Conservation (phyloP, 192 early-diverging fungal species). For the Coemansia sp. region DNA sequence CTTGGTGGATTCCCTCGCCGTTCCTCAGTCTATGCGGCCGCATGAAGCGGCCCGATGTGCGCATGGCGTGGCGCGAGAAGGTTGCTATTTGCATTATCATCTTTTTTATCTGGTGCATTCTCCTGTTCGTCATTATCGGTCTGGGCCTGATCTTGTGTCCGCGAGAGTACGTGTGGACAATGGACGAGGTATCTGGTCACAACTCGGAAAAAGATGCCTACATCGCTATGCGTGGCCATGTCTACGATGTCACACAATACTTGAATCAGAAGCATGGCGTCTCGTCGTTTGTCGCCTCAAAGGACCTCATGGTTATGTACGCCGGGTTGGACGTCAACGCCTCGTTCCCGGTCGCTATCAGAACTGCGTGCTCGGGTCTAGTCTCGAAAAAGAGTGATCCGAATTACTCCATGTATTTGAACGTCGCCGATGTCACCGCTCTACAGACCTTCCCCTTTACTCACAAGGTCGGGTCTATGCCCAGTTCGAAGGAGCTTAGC, state of each 20-base stretch:
- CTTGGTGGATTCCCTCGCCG: conserved; percentile 46
- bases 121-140: conserved; percentile 89
- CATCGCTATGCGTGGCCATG: conserved; percentile 71
- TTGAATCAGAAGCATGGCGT: conserved; percentile 58
- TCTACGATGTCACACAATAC: conserved; percentile 72
- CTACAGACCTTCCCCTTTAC: conserved; percentile 27
- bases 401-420: conserved; percentile 29
- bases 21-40: conserved; percentile 38
- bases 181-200: conserved; percentile 65
- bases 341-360: conserved; percentile 65
- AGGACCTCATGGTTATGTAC: conserved; percentile 32
- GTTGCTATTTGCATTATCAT: conserved; percentile 85
- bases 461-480: conserved; percentile 17
- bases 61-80: conserved; percentile 99
- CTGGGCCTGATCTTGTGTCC: conserved; percentile 76
- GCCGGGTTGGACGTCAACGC: conserved; percentile 59
- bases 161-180: conserved; percentile 71
- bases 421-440: conserved; percentile 11
- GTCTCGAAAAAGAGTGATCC: conserved; percentile 22
- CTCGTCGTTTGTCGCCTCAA: conserved; percentile 16
- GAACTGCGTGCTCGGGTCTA: conserved; percentile 62
- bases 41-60: conserved; percentile 91
- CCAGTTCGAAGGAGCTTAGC: conserved; percentile 32
- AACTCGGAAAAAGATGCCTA: conserved; percentile 57
- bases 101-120: conserved; percentile 73